These are phyloP conservation scores for Didymosphaeria variabile DNA, from an alignment of 2,329 filamentous ascomycete species.

Conservation along the genomic window DNA sequence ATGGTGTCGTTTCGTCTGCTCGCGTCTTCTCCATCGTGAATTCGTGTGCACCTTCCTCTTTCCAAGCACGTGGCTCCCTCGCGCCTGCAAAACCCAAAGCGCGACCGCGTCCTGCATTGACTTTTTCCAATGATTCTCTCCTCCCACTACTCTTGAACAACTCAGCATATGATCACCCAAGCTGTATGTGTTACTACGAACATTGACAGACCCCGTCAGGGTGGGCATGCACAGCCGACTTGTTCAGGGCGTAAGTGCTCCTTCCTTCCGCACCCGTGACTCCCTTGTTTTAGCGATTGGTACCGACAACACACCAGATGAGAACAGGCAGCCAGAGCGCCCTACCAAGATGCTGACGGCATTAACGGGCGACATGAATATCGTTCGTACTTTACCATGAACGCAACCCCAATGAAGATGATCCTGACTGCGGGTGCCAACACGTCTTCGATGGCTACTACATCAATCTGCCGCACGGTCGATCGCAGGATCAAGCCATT, in stretches of 20 bases:
- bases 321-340: neutral
- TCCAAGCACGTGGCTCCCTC: neutral
- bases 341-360: neutral
- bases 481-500: conserved; percentile 8
- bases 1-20: neutral
- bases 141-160: neutral
- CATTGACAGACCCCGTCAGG: neutral
- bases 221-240: neutral
- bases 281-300: neutral
- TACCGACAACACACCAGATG: neutral
- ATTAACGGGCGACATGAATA: neutral
- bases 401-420: neutral
- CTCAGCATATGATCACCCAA: neutral
- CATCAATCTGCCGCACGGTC: neutral
- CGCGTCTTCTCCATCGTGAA: neutral
- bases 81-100: neutral
- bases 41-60: neutral
- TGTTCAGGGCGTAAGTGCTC: neutral
- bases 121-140: neutral
- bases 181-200: neutral
- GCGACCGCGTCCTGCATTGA: neutral
- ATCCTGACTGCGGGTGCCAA: neutral
- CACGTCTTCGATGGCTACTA: neutral
- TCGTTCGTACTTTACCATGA: neutral
- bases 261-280: neutral